phyloP scores from a whole-genome alignment of 208 protist genomes.

The Crithidia sp. region DNA sequence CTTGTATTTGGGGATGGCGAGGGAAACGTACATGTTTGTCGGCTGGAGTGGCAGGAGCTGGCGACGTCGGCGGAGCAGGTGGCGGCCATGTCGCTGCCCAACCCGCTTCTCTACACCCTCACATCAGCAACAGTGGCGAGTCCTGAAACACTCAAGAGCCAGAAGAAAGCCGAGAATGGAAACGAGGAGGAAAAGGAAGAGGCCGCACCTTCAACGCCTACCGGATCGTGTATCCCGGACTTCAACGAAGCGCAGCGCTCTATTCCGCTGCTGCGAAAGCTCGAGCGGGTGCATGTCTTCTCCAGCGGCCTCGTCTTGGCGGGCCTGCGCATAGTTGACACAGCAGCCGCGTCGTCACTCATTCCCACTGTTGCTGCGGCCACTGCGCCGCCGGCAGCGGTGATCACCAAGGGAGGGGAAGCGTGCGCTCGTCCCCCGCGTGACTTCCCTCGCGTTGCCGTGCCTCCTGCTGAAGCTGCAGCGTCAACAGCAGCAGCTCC shows the following conservation, averaged over 20 bases:
- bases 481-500: not conserved
- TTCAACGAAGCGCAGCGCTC: constrained; percentile 33
- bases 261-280: constrained; percentile 33
- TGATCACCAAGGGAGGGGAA: not conserved
- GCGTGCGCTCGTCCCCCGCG: too few relatives aligned
- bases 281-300: constrained; percentile 53
- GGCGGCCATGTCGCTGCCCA: constrained; percentile 39
- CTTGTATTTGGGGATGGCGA: constrained; percentile 74
- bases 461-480: too few relatives aligned
- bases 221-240: not conserved
- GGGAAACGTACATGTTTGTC: constrained; percentile 80
- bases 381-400: not conserved
- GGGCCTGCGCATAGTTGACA: constrained; percentile 31
- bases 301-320: constrained; percentile 37
- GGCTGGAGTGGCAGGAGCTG: constrained; percentile 40
- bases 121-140: not conserved
- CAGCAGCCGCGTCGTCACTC: constrained; percentile 8
- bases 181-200: not conserved
- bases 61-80: constrained; percentile 30
- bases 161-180: not conserved
- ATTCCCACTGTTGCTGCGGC: not conserved
- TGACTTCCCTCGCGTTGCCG: not conserved
- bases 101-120: constrained; percentile 38
- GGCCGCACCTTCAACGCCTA: not conserved
- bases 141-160: too few relatives aligned